Evolutionary conservation across 2,329 filamentous ascomycete species (phyloP).

Genomic region (Cladorrhinum sp.): DNA sequence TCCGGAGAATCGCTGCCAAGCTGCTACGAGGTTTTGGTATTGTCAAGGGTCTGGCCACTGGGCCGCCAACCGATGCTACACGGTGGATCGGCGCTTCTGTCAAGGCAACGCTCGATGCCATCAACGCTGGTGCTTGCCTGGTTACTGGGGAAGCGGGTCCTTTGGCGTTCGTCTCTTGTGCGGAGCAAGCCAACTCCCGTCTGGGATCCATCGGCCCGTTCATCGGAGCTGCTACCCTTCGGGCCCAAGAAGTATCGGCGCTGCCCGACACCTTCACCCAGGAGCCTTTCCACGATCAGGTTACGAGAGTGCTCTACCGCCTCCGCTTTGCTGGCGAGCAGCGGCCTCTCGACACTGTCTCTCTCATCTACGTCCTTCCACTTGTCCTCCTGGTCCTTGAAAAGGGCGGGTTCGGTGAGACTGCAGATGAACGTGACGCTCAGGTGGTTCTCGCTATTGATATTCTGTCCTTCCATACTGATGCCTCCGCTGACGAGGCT

Average conservation of each 20-base stretch:
- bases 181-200: constrained; percentile 69
- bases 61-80: constrained; percentile 83
- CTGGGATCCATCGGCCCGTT: constrained; percentile 76
- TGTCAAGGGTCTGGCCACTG: constrained; percentile 74
- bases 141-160: constrained; percentile 79
- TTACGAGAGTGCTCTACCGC: constrained; percentile 87
- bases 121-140: constrained; percentile 76
- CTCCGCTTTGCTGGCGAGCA: constrained; percentile 89
- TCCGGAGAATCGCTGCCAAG: constrained; percentile 65
- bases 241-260: constrained; percentile 70
- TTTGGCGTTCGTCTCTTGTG: constrained; percentile 73
- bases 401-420: constrained; percentile 71
- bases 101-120: constrained; percentile 65
- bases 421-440: constrained; percentile 77
- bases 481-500: constrained; percentile 68
- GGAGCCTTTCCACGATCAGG: constrained; percentile 78
- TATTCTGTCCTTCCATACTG: constrained; percentile 83
- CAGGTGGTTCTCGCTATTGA: constrained; percentile 88
- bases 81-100: constrained; percentile 86
- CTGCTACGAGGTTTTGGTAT: constrained; percentile 83
- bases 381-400: constrained; percentile 75
- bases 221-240: constrained; percentile 81
- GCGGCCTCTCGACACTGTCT: constrained; percentile 85
- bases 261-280: constrained; percentile 69
- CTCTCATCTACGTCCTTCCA: constrained; percentile 82